Conservation (phyloP, 306 rosid species). For the Spatholobus suberectus region DNA sequence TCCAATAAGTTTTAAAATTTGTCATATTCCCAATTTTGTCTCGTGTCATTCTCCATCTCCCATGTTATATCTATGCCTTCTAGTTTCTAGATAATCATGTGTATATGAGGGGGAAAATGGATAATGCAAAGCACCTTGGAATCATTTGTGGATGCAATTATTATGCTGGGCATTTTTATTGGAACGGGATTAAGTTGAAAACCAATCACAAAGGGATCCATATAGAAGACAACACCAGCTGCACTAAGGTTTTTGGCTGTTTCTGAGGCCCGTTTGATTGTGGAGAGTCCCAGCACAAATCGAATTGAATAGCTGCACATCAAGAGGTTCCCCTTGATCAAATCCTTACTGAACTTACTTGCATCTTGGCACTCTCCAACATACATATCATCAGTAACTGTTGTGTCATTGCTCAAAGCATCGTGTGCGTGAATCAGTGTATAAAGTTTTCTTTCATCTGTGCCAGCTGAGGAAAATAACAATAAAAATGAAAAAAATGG, state of each 20-base stretch:
- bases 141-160: conserved; percentile 79
- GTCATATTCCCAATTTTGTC: neutral
- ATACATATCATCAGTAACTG: conserved; percentile 65
- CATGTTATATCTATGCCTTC: neutral
- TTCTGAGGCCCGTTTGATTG: conserved; percentile 70
- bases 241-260: conserved; percentile 87
- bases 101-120: neutral
- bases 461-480: conserved; percentile 68
- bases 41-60: neutral
- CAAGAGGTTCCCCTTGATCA: conserved; percentile 79
- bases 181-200: conserved; percentile 94
- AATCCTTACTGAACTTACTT: conserved; percentile 57
- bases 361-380: conserved; percentile 95
- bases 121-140: conserved; percentile 67
- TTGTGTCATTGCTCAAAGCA: conserved; percentile 72
- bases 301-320: conserved; percentile 98
- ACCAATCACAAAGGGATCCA: conserved; percentile 91
- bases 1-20: neutral
- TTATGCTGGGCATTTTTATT: conserved; percentile 81
- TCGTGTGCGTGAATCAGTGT: conserved; percentile 72
- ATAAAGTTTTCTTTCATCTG: conserved; percentile 54
- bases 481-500: conserved; percentile 28
- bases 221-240: conserved; percentile 85
- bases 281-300: conserved; percentile 89
- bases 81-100: neutral